Conservation (phyloP, 306 rosid genomes). For the Castanospermum australe region DNA sequence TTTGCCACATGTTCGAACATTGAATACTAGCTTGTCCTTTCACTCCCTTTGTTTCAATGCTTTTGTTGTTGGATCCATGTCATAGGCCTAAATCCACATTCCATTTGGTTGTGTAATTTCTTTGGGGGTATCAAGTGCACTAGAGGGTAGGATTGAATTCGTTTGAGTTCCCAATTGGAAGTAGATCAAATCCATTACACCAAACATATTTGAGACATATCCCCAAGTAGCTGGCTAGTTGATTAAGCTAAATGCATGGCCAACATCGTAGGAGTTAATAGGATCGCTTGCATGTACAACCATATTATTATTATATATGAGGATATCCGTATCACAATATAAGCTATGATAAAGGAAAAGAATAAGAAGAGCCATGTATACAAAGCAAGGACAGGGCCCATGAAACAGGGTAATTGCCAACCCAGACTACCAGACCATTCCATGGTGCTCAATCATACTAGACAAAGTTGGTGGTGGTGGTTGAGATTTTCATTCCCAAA, state of each 20-base stretch:
- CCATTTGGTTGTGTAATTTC: conserved; percentile 6
- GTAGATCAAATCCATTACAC: neutral
- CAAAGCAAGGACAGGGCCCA: conserved; percentile 2
- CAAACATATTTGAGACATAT: conserved; percentile 11
- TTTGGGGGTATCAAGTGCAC: neutral
- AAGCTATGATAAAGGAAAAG: neutral
- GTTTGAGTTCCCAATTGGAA: neutral
- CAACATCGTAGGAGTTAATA: neutral
- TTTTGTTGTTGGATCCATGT: conserved; percentile 46
- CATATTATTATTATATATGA: neutral
- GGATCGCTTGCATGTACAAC: neutral
- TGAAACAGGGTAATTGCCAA: conserved; percentile 15
- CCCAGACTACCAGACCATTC: conserved; percentile 1
- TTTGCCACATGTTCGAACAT: conserved; percentile 30
- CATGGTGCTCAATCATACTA: neutral
- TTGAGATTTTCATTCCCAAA: neutral
- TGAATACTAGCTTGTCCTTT: neutral
- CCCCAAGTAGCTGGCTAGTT: conserved; percentile 1
- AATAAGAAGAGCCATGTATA: neutral
- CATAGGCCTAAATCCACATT: conserved; percentile 40
- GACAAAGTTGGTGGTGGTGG: neutral
- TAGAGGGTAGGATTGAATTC: neutral
- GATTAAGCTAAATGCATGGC: neutral
- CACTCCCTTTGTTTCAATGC: neutral
- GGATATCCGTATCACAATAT: neutral